Conservation (phyloP, 495 filamentous ascomycete genomes). For the Darksidea phi region DNA sequence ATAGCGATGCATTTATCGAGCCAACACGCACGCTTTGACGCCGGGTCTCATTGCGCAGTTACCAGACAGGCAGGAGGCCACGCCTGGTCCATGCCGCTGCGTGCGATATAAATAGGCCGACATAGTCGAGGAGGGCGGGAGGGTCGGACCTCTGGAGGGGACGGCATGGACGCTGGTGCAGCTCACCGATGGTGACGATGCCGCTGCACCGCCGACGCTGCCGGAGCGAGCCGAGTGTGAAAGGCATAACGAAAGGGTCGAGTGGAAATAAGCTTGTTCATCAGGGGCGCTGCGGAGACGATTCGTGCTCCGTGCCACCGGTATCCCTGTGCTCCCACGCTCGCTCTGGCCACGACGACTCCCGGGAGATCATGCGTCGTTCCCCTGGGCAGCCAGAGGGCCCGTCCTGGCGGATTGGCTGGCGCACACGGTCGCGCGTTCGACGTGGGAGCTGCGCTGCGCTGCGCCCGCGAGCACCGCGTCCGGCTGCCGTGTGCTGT, state of each 20-base stretch:
- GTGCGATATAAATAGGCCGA: slow-evolving; percentile 14
- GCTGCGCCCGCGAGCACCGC: no score
- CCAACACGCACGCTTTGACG: slow-evolving; percentile 15
- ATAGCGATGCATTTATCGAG: slow-evolving; percentile 15
- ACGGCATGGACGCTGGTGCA: not conserved
- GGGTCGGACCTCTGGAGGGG: no score
- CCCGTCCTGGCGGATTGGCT: slow-evolving; percentile 29
- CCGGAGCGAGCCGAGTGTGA: not conserved
- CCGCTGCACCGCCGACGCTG: slow-evolving; percentile 9
- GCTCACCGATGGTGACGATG: not conserved
- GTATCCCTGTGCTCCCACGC: slow-evolving; percentile 26
- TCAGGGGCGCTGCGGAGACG: slow-evolving; percentile 22
- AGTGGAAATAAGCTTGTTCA: slow-evolving; percentile 24
- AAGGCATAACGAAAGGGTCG: slow-evolving; percentile 11
- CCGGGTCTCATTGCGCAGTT: not conserved
- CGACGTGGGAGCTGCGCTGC: no score
- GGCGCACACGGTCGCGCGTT: not conserved
- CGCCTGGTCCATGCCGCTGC: not conserved
- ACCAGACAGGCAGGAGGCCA: slow-evolving; percentile 24
- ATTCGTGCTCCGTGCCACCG: slow-evolving; percentile 17
- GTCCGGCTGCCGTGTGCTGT: no score
- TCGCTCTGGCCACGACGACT: slow-evolving; percentile 27
- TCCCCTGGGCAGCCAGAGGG: slow-evolving; percentile 29
- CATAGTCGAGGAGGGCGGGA: not conserved
- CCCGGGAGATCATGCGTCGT: slow-evolving; percentile 37